These are phyloP conservation scores for Neocallimastix lanati DNA, from an alignment of 192 early-diverging fungal species.

Conservation along the genomic window DNA sequence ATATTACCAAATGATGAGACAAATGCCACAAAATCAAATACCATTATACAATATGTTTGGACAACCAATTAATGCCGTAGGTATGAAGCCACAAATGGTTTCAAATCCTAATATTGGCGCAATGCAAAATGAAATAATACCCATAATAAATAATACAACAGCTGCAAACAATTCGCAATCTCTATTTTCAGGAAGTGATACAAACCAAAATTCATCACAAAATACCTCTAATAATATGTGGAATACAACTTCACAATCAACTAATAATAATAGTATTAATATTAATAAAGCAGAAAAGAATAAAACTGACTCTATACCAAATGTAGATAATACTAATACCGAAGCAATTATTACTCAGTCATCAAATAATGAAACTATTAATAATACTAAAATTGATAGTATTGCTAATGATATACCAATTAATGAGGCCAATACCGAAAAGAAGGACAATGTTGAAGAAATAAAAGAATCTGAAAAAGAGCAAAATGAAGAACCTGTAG, in stretches of 20 bases:
- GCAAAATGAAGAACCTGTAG: not conserved
- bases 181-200: not conserved
- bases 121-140: not conserved
- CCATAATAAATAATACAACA: not conserved
- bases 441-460: not conserved
- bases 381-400: not conserved
- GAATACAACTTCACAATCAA: not conserved
- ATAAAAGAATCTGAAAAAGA: not conserved
- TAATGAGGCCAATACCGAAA: not conserved
- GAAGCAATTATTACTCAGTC: not conserved
- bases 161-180: not conserved
- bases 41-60: not conserved
- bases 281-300: not conserved
- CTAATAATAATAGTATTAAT: not conserved
- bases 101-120: not conserved
- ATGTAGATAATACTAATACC: not conserved
- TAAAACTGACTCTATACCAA: not conserved
- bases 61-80: not conserved
- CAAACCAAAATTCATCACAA: not conserved
- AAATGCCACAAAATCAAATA: not conserved
- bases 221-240: not conserved
- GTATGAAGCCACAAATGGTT: not conserved
- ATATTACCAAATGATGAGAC: not conserved
- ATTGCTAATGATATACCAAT: not conserved
- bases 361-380: not conserved